Evolutionary conservation across 2,329 filamentous ascomycete species (phyloP).

Genomic region (Thielaviopsis euricoi): DNA sequence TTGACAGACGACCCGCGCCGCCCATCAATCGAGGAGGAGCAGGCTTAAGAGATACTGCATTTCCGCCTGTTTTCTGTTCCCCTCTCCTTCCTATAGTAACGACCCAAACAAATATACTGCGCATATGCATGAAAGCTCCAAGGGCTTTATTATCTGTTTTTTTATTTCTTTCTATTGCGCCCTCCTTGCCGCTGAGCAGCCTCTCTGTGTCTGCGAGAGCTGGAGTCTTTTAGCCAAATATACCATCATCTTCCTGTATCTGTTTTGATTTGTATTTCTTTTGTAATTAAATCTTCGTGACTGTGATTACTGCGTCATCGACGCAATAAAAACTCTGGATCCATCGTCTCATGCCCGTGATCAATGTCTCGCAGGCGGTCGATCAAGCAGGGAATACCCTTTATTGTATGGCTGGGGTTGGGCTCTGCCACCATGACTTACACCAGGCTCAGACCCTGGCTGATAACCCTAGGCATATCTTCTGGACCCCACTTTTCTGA

Average conservation of each 20-base stretch:
- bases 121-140: background rate
- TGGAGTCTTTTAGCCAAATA: too few relatives aligned
- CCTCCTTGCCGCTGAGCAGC: background rate
- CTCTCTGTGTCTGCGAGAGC: background rate
- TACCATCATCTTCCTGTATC: too few relatives aligned
- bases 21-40: constrained; percentile 22
- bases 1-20: constrained; percentile 50
- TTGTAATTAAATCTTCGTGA: too few relatives aligned
- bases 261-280: too few relatives aligned
- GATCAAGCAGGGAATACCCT: background rate
- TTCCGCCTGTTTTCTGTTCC: background rate
- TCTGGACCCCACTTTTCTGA: too few relatives aligned
- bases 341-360: background rate
- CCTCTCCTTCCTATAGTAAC: background rate
- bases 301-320: background rate
- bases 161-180: background rate
- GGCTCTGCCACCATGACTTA: too few relatives aligned
- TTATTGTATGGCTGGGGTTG: background rate
- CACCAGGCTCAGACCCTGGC: too few relatives aligned
- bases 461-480: too few relatives aligned
- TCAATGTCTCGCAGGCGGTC: background rate
- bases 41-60: background rate
- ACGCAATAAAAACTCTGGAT: background rate
- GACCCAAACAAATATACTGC: background rate
- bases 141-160: background rate